Percentiles rank a stretch among this genome's conserved stretches.
Evolutionary conservation across 2,329 filamentous ascomycete genomes (phyloP).

Genomic region (Didymella pomorum): DNA sequence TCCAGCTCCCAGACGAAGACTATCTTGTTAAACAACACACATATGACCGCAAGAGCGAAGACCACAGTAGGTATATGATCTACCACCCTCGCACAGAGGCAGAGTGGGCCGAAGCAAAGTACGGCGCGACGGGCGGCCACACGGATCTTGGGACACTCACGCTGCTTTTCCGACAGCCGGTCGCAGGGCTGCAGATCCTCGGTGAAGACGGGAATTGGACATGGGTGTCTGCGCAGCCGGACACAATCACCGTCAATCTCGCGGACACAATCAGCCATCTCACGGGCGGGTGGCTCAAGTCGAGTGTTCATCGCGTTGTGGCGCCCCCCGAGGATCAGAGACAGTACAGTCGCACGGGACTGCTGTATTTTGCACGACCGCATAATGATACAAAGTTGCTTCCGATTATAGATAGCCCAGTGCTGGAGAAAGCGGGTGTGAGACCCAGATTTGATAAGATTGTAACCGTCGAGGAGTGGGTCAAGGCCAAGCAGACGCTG

Average conservation of each 20-base stretch:
- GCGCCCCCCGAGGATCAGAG: conserved; percentile 60
- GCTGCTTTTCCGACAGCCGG: conserved; percentile 66
- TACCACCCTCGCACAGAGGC: conserved; percentile 61
- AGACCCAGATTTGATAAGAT: conserved; percentile 51
- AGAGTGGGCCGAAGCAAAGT: conserved; percentile 55
- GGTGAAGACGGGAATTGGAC: conserved; percentile 52
- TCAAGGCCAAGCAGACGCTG: conserved; percentile 36
- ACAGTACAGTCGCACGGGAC: conserved; percentile 58
- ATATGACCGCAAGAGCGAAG: conserved; percentile 66
- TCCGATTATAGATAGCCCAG: conserved; percentile 50
- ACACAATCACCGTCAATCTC: conserved; percentile 53
- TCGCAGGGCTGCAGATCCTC: conserved; percentile 65
- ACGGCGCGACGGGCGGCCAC: conserved; percentile 60
- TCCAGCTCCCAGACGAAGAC: conserved; percentile 67
- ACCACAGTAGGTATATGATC: conserved; percentile 70
- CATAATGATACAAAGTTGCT: conserved; percentile 52
- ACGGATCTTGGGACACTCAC: conserved; percentile 66
- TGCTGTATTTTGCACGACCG: conserved; percentile 61
- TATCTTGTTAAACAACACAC: conserved; percentile 64
- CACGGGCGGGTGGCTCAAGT: conserved; percentile 57
- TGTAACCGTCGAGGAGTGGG: conserved; percentile 51
- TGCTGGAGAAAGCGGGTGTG: conserved; percentile 47
- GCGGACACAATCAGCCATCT: conserved; percentile 52
- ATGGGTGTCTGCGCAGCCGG: conserved; percentile 52
- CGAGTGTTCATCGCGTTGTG: conserved; percentile 59